A percentile compares a stretch with the other conserved stretches of the same genome.
These are phyloP conservation scores for Hypseocharis bilobata DNA, from an alignment of 441 rosid genomes.

Conservation along the genomic window DNA sequence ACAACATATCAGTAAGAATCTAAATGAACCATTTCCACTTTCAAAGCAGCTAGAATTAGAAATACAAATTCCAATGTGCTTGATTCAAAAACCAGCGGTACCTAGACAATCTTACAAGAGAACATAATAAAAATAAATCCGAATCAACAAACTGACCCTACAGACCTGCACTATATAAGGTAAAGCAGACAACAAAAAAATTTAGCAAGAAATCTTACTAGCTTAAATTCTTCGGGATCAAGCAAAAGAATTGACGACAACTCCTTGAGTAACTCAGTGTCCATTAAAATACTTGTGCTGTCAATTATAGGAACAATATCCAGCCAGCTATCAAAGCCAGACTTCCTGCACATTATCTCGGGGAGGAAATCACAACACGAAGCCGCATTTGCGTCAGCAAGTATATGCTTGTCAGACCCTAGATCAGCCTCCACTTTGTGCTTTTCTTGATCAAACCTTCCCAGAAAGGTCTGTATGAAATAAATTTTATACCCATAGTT, in stretches of 20 bases:
- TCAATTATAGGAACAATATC: conserved; percentile 47
- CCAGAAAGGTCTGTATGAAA: conserved; percentile 48
- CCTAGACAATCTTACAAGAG: background rate
- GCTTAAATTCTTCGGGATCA: conserved; percentile 32
- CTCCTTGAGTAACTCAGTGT: conserved; percentile 59
- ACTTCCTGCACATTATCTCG: conserved; percentile 43
- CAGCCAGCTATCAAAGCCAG: conserved; percentile 51
- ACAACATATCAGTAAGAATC: too few relatives aligned
- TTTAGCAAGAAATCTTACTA: conserved; percentile 33
- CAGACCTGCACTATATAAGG: background rate
- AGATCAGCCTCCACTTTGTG: conserved; percentile 32
- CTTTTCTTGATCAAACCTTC: conserved; percentile 57
- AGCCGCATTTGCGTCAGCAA: conserved; percentile 28
- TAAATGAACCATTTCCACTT: background rate
- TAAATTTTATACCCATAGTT: conserved; percentile 21
- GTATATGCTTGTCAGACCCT: conserved; percentile 25
- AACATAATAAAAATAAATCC: background rate
- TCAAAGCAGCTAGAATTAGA: background rate
- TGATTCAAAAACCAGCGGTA: background rate
- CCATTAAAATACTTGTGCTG: conserved; percentile 57
- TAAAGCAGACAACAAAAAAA: background rate
- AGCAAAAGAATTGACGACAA: conserved; percentile 34
- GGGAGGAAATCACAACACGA: conserved; percentile 51
- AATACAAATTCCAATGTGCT: background rate
- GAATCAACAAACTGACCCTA: background rate